These are phyloP conservation scores for Nematocida displodere DNA, from an alignment of 371 early-diverging fungal species.

Conservation along the genomic window DNA sequence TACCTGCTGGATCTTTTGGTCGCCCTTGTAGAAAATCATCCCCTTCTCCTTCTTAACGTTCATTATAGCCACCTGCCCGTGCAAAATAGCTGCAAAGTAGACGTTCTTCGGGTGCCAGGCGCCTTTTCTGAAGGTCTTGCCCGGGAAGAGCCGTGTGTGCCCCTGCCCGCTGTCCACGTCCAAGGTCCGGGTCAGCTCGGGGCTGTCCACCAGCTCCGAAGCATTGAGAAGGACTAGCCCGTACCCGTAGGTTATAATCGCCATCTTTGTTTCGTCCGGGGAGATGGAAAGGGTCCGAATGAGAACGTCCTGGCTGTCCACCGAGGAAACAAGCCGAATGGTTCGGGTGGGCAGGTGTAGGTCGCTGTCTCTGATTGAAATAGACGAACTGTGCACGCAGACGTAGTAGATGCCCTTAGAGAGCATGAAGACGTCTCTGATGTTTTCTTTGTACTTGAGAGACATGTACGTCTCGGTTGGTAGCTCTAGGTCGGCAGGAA, in stretches of 20 bases:
- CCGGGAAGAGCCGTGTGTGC: constrained; percentile 17
- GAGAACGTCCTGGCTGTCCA: constrained; percentile 13
- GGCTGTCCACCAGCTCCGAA: background rate
- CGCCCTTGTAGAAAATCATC: constrained; percentile 46
- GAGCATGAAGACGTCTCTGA: constrained; percentile 9
- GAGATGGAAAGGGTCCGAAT: constrained; percentile 27
- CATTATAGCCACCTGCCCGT: constrained; percentile 41
- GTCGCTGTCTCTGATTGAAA: constrained; percentile 13
- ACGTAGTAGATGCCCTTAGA: constrained; percentile 12
- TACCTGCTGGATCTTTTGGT: constrained; percentile 50
- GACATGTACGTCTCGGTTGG: background rate
- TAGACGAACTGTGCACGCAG: constrained; percentile 32
- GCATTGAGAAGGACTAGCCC: constrained; percentile 15
- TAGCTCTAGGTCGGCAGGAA: constrained; percentile 21
- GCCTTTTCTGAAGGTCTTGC: constrained; percentile 43
- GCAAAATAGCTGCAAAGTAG: constrained; percentile 47
- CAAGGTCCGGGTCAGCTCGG: background rate
- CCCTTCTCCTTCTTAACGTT: constrained; percentile 47
- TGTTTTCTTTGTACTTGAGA: constrained; percentile 15
- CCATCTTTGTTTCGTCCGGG: constrained; percentile 42
- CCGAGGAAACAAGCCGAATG: background rate
- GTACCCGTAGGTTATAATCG: constrained; percentile 19
- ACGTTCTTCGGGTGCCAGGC: constrained; percentile 30
- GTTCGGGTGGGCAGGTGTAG: constrained; percentile 20
- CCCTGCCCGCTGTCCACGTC: background rate